Conservation (phyloP, 1,139 yeast genomes). For the Scheffersomyces insectosa region DNA sequence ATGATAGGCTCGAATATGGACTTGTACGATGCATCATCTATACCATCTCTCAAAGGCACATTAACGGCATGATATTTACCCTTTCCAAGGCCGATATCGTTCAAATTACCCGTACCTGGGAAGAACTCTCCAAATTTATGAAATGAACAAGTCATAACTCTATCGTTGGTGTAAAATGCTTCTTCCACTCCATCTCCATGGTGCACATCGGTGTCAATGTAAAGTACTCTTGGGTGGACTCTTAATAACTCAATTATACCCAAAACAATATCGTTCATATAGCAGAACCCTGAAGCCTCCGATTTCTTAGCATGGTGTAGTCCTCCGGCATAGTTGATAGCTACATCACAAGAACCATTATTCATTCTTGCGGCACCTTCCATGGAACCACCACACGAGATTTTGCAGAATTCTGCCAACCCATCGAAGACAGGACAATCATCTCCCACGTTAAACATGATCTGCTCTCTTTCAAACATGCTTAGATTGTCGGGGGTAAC, state of each 20-base stretch:
- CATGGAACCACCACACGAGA: conserved; percentile 95
- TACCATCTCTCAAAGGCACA: conserved; percentile 89
- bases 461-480: conserved; percentile 85
- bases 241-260: conserved; percentile 87
- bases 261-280: conserved; percentile 79
- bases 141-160: conserved; percentile 97
- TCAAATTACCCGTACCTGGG: conserved; percentile 93
- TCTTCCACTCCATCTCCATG: conserved; percentile 99
- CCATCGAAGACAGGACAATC: conserved; percentile 98
- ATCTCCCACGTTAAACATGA: conserved; percentile 93
- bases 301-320: conserved; percentile 95
- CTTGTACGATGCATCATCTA: conserved; percentile 85
- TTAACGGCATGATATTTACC: conserved; percentile 87
- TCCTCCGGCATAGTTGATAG: conserved; percentile 97
- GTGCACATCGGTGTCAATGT: conserved; percentile 94
- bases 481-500: conserved; percentile 95
- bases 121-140: conserved; percentile 96
- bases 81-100: conserved; percentile 85
- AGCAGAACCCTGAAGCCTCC: conserved; percentile 96
- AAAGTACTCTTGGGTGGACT: conserved; percentile 89
- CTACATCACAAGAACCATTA: conserved; percentile 91
- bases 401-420: conserved; percentile 88
- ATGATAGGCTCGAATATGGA: conserved; percentile 87
- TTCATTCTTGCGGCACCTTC: conserved; percentile 96
- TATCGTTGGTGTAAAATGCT: conserved; percentile 92